Evolutionary conservation across 805 yeast species (phyloP).

Genomic region (Zygosaccharomyces bailii): DNA sequence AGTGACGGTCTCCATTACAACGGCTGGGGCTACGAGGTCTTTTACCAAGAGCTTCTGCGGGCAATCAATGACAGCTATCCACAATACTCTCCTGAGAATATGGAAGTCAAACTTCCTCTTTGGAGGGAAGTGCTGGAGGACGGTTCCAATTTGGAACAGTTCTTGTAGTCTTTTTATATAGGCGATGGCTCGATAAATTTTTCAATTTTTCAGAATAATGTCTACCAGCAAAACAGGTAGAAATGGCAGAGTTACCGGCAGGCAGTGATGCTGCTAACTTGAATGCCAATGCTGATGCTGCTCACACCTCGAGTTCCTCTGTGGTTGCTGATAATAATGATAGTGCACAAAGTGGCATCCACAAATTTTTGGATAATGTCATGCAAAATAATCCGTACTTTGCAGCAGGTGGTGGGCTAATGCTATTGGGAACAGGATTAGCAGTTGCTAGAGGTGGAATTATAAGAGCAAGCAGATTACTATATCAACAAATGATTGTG

Average conservation of each 20-base stretch:
- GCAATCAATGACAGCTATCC: constrained; percentile 46
- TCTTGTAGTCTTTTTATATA: constrained; percentile 4
- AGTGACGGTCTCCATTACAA: constrained; percentile 61
- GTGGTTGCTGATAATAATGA: constrained; percentile 13
- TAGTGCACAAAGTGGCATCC: constrained; percentile 32
- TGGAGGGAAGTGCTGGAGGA: constrained; percentile 39
- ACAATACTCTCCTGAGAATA: constrained; percentile 42
- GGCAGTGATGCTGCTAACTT: too few relatives aligned
- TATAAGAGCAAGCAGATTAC: constrained; percentile 56
- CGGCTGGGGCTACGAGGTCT: constrained; percentile 49
- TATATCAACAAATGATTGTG: constrained; percentile 80
- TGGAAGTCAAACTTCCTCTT: constrained; percentile 38
- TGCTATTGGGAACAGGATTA: constrained; percentile 88
- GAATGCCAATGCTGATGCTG: too few relatives aligned
- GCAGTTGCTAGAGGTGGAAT: constrained; percentile 74
- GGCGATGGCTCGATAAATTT: background rate
- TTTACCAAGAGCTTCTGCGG: constrained; percentile 43
- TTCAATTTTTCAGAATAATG: background rate
- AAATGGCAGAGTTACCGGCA: constrained; percentile 2
- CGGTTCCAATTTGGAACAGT: constrained; percentile 23
- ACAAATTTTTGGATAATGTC: constrained; percentile 47
- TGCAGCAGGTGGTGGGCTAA: constrained; percentile 97
- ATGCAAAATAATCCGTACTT: constrained; percentile 83
- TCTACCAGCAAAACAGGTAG: background rate
- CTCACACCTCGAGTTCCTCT: too few relatives aligned